Conservation (phyloP, 1,139 yeast genomes). For the Scheffersomyces insectosa region DNA sequence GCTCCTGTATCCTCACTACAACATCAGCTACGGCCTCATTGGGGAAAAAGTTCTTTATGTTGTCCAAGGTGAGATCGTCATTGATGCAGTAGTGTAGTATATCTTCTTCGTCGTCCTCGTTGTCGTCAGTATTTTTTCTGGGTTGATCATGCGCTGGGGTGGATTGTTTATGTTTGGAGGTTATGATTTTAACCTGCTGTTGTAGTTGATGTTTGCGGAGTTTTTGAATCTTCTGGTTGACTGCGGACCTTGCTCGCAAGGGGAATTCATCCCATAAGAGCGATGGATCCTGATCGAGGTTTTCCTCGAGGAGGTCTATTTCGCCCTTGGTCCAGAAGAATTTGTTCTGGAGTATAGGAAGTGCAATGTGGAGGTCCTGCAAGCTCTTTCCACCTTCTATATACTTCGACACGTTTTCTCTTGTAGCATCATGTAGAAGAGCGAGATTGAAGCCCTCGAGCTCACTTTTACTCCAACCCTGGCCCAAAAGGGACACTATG, state of each 20-base stretch:
- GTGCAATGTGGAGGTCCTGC: background rate
- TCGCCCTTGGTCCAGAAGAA: constrained; percentile 8
- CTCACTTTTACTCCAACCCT: background rate
- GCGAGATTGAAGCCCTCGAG: background rate
- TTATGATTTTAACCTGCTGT: too few species aligned
- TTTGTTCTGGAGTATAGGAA: background rate
- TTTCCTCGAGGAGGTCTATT: constrained; percentile 2
- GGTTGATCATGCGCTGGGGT: too few species aligned
- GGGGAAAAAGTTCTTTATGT: background rate
- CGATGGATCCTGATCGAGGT: background rate
- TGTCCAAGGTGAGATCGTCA: background rate
- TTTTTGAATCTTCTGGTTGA: too few species aligned
- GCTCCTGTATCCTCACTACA: background rate
- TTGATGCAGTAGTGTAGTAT: background rate
- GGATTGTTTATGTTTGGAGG: too few species aligned
- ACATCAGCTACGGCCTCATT: background rate
- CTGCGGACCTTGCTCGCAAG: too few species aligned
- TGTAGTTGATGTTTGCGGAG: too few species aligned
- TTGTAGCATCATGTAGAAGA: background rate
- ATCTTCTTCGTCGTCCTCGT: background rate
- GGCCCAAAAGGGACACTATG: background rate
- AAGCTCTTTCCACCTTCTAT: background rate
- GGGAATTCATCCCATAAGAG: too few species aligned
- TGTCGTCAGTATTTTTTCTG: too few species aligned
- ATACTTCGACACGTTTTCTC: background rate